These are phyloP conservation scores for Naganishia sp. DNA, from an alignment of 1,284 basidiomycete genomes.

Conservation along the genomic window DNA sequence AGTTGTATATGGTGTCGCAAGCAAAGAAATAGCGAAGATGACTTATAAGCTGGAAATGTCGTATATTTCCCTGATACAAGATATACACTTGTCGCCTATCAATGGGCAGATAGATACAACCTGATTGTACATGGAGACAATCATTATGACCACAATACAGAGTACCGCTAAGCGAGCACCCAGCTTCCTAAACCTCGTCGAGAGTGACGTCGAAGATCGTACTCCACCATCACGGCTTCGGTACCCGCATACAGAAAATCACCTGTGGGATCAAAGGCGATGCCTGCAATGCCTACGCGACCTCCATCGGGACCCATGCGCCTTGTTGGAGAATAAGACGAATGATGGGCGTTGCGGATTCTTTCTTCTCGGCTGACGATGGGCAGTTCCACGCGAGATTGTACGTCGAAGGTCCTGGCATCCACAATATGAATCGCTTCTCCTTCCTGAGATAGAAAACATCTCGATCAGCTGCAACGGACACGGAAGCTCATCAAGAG, in stretches of 20 bases:
- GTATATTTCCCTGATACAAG: too few relatives aligned
- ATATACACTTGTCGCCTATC: too few relatives aligned
- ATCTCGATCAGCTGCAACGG: not conserved
- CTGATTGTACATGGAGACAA: too few relatives aligned
- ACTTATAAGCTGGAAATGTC: not conserved
- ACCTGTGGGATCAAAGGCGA: constrained; percentile 51
- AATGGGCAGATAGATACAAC: too few relatives aligned
- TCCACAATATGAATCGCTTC: constrained; percentile 53
- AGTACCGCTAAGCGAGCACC: constrained; percentile 2
- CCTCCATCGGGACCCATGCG: constrained; percentile 42
- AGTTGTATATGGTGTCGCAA: not conserved
- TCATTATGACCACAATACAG: not conserved
- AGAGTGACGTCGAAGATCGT: constrained; percentile 45
- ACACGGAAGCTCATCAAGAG: not conserved
- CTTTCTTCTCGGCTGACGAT: constrained; percentile 32
- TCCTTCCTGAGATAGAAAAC: constrained; percentile 40
- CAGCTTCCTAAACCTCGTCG: constrained; percentile 26
- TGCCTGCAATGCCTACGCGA: constrained; percentile 47
- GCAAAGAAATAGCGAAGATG: not conserved
- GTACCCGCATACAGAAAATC: constrained; percentile 53
- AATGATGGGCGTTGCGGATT: constrained; percentile 22
- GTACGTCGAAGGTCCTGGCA: constrained; percentile 51
- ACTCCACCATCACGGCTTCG: constrained; percentile 52
- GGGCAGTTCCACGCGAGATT: constrained; percentile 49
- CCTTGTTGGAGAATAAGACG: constrained; percentile 24